Evolutionary conservation across 768 basidiomycete species (phyloP), one percentile per base, ranked within the genome.

Genomic region (Rhodotorula paludigena): DNA sequence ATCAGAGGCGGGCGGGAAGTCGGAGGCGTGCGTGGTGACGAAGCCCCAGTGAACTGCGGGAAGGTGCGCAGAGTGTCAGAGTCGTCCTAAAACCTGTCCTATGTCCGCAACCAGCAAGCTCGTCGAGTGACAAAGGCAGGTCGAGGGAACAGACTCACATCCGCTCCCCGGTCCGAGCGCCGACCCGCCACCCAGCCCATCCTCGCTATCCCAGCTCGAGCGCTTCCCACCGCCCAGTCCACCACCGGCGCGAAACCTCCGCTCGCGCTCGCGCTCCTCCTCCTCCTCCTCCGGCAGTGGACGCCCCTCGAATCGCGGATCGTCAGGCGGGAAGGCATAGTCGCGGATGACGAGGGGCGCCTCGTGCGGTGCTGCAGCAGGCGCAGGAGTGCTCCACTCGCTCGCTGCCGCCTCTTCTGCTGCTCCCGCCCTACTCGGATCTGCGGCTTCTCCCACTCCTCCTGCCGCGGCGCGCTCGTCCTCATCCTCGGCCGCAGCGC

Each of bases 1-100:
- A 42, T 36, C 44, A 15, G 21, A 44, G 7, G 14, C 53, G 33
- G 15, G 49, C 23, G 53, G 52, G 18, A 41, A 55, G 53, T 45
- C 61, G 21, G 65, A n/a, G n/a, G 59, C n/a, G 36, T 72, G 71
- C 16, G 57, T 56, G 16, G 71, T 73, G 33, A 73, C 68, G 59
- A 73, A 73, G 16, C 71, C 71, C 71, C 71, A 73, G 58, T 45
- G 47, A 54, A 64, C 68, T 69, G 63, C 32, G 16, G 3, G n/a
- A 1, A 20, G 18, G 55, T 21, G 35, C 49, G 20, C 10, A 30
- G 12, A 32, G 8, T 12, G n/a, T n/a, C n/a, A n/a, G n/a, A n/a
- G n/a, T n/a, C n/a, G n/a, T n/a, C n/a, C n/a, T n/a, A n/a, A n/a
- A n/a, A n/a, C n/a, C n/a, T n/a, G n/a, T n/a, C n/a, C n/a, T n/a